Evolutionary conservation across 1,284 basidiomycete genomes (phyloP), one percentile per base, ranked within the genome.

Genomic region (Pisolithus thermaeus): DNA sequence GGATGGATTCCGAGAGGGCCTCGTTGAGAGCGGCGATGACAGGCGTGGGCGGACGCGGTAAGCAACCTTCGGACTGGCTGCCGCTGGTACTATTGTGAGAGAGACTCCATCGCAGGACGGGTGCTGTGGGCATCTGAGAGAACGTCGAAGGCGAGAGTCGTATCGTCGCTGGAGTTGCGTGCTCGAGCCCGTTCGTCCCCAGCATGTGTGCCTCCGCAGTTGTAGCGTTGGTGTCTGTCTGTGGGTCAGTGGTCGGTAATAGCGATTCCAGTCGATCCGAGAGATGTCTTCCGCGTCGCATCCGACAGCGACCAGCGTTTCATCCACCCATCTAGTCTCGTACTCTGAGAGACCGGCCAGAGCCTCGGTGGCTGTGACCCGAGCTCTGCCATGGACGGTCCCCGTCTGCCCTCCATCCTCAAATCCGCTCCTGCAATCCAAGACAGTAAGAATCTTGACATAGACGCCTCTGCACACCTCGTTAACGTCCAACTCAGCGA

Each of bases 331-430:
- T 25, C 27, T 23, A 11, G 20, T n/a, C n/a, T n/a, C 14, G 41
- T 22, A 23, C 9, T 14, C 40, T 27, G n/a, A 4, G 25, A 27
- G 25, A 27, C 6, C 25, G 25, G 5, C 25, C 3, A 39, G 38
- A 22, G 30, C 30, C 32, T 35, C 5, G 14, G 44, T 46, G 44
- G 44, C 44, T 46, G 44, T 46, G 44, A 18, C 7, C 16, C 7
- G 4, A 20, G 9, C 28, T 12, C 48, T 41, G 28, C 49, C 57
- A 59, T 57, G 55, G 38, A 49, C 41, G 51, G 59, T 49, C 57
- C 59, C 42, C 64, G 56, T 41, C 62, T 78, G 25, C 78, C 79
- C 3, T 80, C 79, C 18, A 65, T 79, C 7, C 71, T 82, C 20
- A 74, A 72, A 18, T 72, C 74, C 1, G 62, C 60, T 4, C 76